These are phyloP conservation scores for Debaryomyces nepalensis DNA, from an alignment of 1,139 yeast species.

Conservation along the genomic window DNA sequence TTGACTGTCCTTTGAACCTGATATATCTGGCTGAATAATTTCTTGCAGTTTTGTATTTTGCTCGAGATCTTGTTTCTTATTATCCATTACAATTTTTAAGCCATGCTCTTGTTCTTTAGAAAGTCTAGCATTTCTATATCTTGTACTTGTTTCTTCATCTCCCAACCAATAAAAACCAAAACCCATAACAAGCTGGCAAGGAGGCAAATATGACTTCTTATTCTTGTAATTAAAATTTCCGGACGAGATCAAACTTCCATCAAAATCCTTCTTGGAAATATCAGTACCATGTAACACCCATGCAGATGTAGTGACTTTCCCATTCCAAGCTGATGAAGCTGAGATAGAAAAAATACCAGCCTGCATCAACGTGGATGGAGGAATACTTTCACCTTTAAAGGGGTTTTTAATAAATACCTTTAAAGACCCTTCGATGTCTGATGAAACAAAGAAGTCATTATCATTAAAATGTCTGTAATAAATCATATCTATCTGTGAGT, in stretches of 20 bases:
- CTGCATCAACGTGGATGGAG: constrained; percentile 86
- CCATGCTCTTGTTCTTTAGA: constrained; percentile 53
- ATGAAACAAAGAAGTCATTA: constrained; percentile 72
- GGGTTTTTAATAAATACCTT: constrained; percentile 85
- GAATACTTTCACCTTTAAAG: constrained; percentile 58
- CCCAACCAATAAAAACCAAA: constrained; percentile 79
- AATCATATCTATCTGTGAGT: constrained; percentile 80
- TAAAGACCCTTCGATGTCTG: constrained; percentile 76
- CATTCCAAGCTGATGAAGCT: constrained; percentile 90
- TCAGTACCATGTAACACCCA: constrained; percentile 78
- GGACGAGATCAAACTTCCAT: constrained; percentile 63
- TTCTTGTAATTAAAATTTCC: constrained; percentile 66
- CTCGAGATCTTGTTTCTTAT: constrained; percentile 39
- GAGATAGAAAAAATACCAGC: constrained; percentile 86
- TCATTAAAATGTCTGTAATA: constrained; percentile 77
- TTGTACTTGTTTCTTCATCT: constrained; percentile 54
- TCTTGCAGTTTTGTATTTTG: constrained; percentile 18
- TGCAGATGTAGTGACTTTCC: constrained; percentile 77
- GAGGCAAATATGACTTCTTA: constrained; percentile 70
- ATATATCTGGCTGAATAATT: constrained; percentile 9
- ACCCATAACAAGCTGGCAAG: constrained; percentile 88
- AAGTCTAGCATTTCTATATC: constrained; percentile 42
- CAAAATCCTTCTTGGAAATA: constrained; percentile 70
- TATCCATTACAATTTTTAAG: constrained; percentile 43
- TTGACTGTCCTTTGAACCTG: no score